Base-by-base conservation (phyloP, 2,329 filamentous ascomycete genomes). In the Fusarium xyrophilum region DNA sequence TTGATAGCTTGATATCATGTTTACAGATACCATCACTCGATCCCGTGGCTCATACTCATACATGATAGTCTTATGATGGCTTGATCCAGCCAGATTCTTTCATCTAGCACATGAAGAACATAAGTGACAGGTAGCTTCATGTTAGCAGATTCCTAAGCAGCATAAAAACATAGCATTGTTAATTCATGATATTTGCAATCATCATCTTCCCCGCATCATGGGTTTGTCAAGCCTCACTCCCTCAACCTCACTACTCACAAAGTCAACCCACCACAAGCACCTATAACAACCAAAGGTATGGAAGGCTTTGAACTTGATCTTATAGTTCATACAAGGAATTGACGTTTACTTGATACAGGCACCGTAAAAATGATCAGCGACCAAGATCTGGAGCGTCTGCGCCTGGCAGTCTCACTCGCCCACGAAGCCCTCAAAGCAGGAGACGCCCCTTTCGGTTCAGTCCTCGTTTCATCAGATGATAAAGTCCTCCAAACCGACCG, bases 391-490 rank as follows among this genome's bases (percentile, higher is more conserved):
- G 36, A 40, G 11, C 63, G 70, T 17, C 67, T 70, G 21, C 60
- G 53, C 38, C 67, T 70, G 28, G 70, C 67, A 33, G 57, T 79
- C 39, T 70, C 68, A 53, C 77, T 79, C n/a, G 78, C 78, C 47
- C 67, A 72, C 9, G 76, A 80, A 58, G 77, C 78, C n/a, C 70
- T 79, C 30, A 65, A 77, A 25, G 77, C 78, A 7, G 78, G 78
- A 44, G 76, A 80, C 53, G 70, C 70, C 23, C 78, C 78, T 15
- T 80, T 80, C 30, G 78, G 78, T 40, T 79, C 78, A 23, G 76
- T 80, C 17, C 74, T 80, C 27, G 77, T 79, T 51, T 70, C 72
- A 27, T 48, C 58, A 33, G 36, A 60, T 7, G 75, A 75, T 42
- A 58, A 30, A 15, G 67, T 78, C 36, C 70, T 79, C 19, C 67